phyloP scores from a whole-genome alignment of 306 rosid species.

The Gastrolobium bilobum region DNA sequence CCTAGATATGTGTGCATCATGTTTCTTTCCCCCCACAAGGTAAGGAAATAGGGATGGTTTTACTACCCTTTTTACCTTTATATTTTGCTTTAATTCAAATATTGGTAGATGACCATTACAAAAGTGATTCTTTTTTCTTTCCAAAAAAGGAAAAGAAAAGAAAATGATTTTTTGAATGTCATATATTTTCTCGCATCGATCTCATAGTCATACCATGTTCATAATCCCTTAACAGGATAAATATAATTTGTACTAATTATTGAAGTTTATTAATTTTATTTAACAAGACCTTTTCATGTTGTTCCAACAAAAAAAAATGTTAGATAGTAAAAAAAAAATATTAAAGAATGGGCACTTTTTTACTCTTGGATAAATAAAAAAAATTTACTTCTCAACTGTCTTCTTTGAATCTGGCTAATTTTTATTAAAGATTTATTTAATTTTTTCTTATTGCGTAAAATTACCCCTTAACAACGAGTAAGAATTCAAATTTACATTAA shows the following conservation, averaged over 20 bases:
- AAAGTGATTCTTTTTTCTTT: background rate
- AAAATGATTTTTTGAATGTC: too few species aligned
- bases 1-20: constrained; percentile 45
- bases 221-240: background rate
- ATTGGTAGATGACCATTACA: background rate
- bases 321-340: background rate
- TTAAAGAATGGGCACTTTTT: background rate
- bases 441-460: background rate
- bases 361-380: background rate
- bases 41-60: constrained; percentile 15
- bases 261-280: background rate
- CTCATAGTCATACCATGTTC: background rate
- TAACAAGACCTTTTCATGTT: background rate
- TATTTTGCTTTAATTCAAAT: constrained; percentile 48
- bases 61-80: constrained; percentile 35
- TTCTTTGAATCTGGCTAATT: too few species aligned
- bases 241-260: background rate
- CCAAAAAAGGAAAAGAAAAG: too few species aligned
- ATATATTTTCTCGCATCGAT: background rate
- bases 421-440: background rate
- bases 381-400: background rate
- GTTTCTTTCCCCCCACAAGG: constrained; percentile 32
- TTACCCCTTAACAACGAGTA: background rate
- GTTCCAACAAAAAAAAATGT: background rate
- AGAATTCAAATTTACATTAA: too few species aligned